Conservation (phyloP, 257 asterid species). For the Solanum chilense region DNA sequence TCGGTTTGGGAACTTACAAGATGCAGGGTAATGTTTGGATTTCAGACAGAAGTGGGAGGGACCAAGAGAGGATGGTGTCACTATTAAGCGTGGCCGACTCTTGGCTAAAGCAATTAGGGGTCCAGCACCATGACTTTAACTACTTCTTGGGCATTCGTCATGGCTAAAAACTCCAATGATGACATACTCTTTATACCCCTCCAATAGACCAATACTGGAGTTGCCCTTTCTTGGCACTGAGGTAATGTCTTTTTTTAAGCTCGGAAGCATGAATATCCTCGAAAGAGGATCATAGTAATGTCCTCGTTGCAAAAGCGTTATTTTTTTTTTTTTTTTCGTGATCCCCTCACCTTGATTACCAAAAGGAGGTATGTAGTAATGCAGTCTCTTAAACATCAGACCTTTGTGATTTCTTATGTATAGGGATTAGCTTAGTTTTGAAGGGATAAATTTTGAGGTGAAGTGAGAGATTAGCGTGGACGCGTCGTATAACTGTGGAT, state of each 20-base stretch:
- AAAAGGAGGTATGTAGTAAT: background rate
- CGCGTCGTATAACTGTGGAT: background rate
- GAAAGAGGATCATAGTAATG: background rate
- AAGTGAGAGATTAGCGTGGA: background rate
- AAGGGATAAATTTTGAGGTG: background rate
- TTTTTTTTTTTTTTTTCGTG: background rate
- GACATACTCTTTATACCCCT: background rate
- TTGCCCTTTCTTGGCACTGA: background rate
- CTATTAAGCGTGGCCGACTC: slow-evolving; percentile 83
- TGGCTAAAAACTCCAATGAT: slow-evolving; percentile 13
- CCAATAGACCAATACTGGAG: background rate
- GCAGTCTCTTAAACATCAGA: background rate
- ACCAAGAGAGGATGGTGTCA: slow-evolving; percentile 48
- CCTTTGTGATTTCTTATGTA: background rate
- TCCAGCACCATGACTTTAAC: slow-evolving; percentile 92
- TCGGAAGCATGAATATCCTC: background rate
- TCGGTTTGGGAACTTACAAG: slow-evolving; percentile 42
- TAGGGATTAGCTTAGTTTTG: background rate
- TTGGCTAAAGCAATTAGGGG: slow-evolving; percentile 86
- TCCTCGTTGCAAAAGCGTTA: background rate
- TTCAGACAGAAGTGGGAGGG: slow-evolving; percentile 24
- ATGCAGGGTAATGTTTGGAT: slow-evolving; percentile 45
- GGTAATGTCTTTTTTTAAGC: background rate
- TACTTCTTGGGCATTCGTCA: slow-evolving; percentile 62
- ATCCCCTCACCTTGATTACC: background rate